phyloP scores from a whole-genome alignment of 2,329 filamentous ascomycete genomes.

The Pseudomassariella vexata region DNA sequence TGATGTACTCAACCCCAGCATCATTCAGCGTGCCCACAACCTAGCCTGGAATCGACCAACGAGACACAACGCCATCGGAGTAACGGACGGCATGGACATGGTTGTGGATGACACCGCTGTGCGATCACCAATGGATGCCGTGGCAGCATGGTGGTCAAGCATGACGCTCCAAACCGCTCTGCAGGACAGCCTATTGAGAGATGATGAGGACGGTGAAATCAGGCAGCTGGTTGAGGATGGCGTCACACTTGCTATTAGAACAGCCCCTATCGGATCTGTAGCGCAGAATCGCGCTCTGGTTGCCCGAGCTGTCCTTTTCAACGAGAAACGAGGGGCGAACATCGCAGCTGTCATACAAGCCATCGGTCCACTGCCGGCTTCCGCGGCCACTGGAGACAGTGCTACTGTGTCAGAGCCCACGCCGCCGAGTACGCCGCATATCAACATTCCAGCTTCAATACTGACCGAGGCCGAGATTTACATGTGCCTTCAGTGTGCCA shows the following conservation, averaged over 20 bases:
- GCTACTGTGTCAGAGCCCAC: constrained; percentile 7
- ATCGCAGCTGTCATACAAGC: constrained; percentile 52
- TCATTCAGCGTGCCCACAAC: constrained; percentile 83
- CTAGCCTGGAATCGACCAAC: constrained; percentile 82
- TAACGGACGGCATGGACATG: constrained; percentile 69
- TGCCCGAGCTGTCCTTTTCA: constrained; percentile 50
- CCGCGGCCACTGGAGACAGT: constrained; percentile 22
- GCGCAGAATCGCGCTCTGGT: constrained; percentile 58
- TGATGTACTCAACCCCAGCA: constrained; percentile 69
- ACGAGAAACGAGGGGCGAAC: constrained; percentile 47
- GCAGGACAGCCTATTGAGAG: constrained; percentile 53
- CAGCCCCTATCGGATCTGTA: constrained; percentile 73
- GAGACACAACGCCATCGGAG: constrained; percentile 54
- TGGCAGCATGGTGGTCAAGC: constrained; percentile 88
- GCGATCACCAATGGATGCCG: constrained; percentile 79
- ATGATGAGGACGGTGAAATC: constrained; percentile 36
- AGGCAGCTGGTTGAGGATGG: constrained; percentile 33
- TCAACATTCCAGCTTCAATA: constrained; percentile 38
- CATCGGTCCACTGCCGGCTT: constrained; percentile 36
- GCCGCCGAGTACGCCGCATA: constrained; percentile 30
- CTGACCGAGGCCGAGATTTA: constrained; percentile 45
- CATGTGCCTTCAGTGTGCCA: constrained; percentile 53
- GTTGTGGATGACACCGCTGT: constrained; percentile 84
- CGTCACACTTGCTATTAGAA: constrained; percentile 63
- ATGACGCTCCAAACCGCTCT: constrained; percentile 66